These are phyloP conservation scores for Solanum ahanhuiri DNA, from an alignment of 257 asterid genomes.

Conservation along the genomic window DNA sequence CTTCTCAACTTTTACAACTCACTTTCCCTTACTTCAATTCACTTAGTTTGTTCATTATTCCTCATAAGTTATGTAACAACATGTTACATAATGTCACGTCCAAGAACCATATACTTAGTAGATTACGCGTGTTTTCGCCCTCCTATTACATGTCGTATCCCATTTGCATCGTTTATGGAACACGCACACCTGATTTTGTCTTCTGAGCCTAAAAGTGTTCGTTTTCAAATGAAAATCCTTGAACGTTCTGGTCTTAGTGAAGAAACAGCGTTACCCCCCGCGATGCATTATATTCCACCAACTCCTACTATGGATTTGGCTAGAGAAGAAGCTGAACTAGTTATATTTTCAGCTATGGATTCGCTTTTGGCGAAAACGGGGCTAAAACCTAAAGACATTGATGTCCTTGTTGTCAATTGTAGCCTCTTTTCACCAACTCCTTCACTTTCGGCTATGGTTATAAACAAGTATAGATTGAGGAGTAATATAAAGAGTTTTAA, in stretches of 20 bases:
- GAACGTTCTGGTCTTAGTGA: slow-evolving; percentile 12
- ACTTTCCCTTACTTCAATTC: slow-evolving; percentile 16
- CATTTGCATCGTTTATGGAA: slow-evolving; percentile 44
- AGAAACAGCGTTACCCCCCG: too few species aligned
- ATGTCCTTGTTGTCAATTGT: too few species aligned
- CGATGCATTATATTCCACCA: too few species aligned
- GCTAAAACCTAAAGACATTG: too few species aligned
- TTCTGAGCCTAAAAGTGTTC: slow-evolving; percentile 33
- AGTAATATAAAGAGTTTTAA: slow-evolving; percentile 18
- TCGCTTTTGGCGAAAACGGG: too few species aligned
- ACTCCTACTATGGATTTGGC: too few species aligned
- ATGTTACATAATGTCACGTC: slow-evolving; percentile 28
- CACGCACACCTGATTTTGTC: slow-evolving; percentile 17
- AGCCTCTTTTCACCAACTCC: slow-evolving; percentile 22
- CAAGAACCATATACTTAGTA: slow-evolving; percentile 36
- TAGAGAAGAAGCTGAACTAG: too few species aligned
- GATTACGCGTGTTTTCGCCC: slow-evolving; percentile 54
- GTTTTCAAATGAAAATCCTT: slow-evolving; percentile 45
- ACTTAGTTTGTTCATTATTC: slow-evolving; percentile 11
- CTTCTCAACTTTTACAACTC: slow-evolving; percentile 7
- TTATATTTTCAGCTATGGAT: too few species aligned
- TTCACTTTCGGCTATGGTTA: slow-evolving; percentile 18
- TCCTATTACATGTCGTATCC: slow-evolving; percentile 29
- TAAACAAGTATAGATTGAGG: slow-evolving; percentile 22
- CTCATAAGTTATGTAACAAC: slow-evolving; percentile 13